A percentile compares a stretch with the other conserved stretches of the same genome.
Evolutionary conservation across 2,329 filamentous ascomycete species (phyloP).

Genomic region (Zymoseptoria brevis): DNA sequence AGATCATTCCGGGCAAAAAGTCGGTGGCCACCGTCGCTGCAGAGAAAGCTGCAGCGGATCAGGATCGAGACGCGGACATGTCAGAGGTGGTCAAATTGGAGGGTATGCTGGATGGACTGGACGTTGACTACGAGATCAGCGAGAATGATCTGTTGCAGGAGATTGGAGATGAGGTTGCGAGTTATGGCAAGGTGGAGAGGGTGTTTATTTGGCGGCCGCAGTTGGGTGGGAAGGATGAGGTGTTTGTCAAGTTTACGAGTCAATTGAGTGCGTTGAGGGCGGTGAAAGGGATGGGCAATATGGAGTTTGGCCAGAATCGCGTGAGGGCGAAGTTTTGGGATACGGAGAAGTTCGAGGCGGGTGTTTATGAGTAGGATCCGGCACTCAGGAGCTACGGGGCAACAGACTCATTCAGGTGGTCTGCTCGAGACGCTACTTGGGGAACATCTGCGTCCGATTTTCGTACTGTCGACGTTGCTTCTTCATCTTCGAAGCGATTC

Average conservation of each 20-base stretch:
- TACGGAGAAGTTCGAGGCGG: conserved; percentile 69
- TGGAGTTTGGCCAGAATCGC: conserved; percentile 78
- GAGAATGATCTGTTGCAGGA: conserved; percentile 70
- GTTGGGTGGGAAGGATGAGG: conserved; percentile 39
- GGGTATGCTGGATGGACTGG: conserved; percentile 80
- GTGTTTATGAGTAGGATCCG: conserved; percentile 30
- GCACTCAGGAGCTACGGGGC: neutral
- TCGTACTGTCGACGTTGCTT: too few relatives aligned
- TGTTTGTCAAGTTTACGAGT: conserved; percentile 91
- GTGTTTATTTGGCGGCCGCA: conserved; percentile 51
- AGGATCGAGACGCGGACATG: conserved; percentile 46
- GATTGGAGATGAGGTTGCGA: conserved; percentile 88
- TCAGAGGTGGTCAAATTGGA: conserved; percentile 73
- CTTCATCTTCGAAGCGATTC: too few relatives aligned
- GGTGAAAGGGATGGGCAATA: conserved; percentile 79
- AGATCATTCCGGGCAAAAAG: conserved; percentile 70
- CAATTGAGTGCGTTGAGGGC: conserved; percentile 80
- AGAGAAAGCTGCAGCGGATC: conserved; percentile 27
- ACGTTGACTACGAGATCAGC: conserved; percentile 70
- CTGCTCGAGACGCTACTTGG: too few relatives aligned
- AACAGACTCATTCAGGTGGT: too few relatives aligned
- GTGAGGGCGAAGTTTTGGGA: conserved; percentile 81
- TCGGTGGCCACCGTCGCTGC: conserved; percentile 32
- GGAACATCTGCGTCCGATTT: too few relatives aligned
- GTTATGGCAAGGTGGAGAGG: conserved; percentile 42